Base-by-base conservation (phyloP, 148 eudicot species). In the Simmondsia chinensis region DNA sequence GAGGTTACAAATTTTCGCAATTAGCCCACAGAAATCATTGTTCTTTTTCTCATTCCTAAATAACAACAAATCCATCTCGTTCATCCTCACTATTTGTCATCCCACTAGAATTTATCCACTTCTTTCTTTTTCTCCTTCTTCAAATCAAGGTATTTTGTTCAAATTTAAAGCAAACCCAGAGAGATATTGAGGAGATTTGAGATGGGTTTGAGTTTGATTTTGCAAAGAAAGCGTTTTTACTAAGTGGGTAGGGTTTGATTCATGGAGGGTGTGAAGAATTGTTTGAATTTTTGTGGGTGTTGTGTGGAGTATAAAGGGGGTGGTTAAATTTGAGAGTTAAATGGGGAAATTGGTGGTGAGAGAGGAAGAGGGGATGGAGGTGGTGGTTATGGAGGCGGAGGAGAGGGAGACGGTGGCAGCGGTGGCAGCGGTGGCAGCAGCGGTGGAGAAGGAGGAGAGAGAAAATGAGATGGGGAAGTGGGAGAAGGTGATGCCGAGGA, bases 401-500 rank as follows among this genome's bases (percentile, higher is more conserved):
- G 61, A 56, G 12, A 43, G 22, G 5, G 57, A 36, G 23, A n/a
- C n/a, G n/a, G n/a, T n/a, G n/a, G n/a, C n/a, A n/a, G n/a, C n/a
- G n/a, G n/a, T n/a, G n/a, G n/a, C n/a, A n/a, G n/a, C n/a, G n/a
- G n/a, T n/a, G n/a, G n/a, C n/a, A 42, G 58, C 26, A 14, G 2
- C 15, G 13, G 59, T 38, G 24, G 33, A 46, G 20, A 48, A 12
- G 3, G 46, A 12, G 16, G 50, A 36, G 26, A 20, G 36, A 43
- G 58, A 29, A 39, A 39, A 47, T 16, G 51, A 26, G 44, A 46
- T 54, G 33, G 42, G 57, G 34, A 64, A 52, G 33, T 72, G 72
- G 70, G 76, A 69, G 38, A 61, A 54, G 33, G 48, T 64, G 53
- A 18, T 72, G 23, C 83, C 83, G 9, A 56, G 10, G 46, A 59